Percentiles rank a stretch among this genome's conserved stretches.
Evolutionary conservation across 768 basidiomycete genomes (phyloP).

Genomic region (button mushroom (Agaricus bisporus)): DNA sequence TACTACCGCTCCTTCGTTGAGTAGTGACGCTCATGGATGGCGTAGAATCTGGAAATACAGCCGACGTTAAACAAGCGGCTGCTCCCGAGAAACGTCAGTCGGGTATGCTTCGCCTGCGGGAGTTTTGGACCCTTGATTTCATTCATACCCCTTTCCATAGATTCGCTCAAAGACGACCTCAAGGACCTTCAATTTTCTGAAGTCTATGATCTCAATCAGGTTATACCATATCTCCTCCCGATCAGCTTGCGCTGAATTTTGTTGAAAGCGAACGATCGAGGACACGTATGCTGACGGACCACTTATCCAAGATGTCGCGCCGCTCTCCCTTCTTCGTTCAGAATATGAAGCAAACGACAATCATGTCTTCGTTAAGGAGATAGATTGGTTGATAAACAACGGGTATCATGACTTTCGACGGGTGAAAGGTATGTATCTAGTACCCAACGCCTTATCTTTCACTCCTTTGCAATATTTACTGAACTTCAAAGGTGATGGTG

Average conservation of each 20-base stretch:
- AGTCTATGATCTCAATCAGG: conserved; percentile 21
- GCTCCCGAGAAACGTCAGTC: background rate
- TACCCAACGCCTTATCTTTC: background rate
- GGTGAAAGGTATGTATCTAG: conserved; percentile 49
- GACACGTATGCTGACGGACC: conserved; percentile 35
- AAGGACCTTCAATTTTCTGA: conserved; percentile 2
- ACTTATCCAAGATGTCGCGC: conserved; percentile 47
- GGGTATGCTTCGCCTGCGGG: background rate
- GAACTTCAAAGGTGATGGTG: conserved; percentile 63
- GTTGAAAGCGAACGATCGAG: conserved; percentile 26
- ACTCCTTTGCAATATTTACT: background rate
- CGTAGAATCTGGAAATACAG: background rate
- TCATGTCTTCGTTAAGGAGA: conserved; percentile 60
- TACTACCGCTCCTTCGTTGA: background rate
- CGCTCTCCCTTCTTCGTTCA: conserved; percentile 47
- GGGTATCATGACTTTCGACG: conserved; percentile 68
- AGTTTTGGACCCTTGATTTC: background rate
- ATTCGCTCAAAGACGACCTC: background rate
- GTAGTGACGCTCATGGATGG: background rate
- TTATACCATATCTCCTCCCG: background rate
- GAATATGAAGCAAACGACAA: conserved; percentile 61
- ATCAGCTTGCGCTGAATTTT: background rate
- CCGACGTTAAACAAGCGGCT: background rate
- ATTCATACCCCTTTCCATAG: background rate
- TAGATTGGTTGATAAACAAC: conserved; percentile 57